Conservation (phyloP, 305 asterid genomes). For the Fraxinus angustifolia region DNA sequence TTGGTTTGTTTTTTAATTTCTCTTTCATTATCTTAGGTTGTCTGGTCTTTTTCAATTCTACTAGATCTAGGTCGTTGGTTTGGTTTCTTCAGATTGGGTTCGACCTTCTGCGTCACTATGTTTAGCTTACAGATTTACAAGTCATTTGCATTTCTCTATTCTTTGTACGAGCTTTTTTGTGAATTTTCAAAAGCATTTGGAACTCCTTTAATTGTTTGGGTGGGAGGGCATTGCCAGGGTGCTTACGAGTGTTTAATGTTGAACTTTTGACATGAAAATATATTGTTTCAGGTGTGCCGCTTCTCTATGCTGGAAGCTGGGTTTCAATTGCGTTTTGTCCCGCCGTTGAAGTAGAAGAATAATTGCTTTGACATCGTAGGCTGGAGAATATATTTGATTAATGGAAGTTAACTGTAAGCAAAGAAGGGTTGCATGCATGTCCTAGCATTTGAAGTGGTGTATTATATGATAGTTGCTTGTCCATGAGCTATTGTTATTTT, state of each 20-base stretch:
- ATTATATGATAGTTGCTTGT: constrained; percentile 7
- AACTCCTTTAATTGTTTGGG: constrained; percentile 24
- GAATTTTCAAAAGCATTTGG: constrained; percentile 30
- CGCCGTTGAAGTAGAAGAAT: constrained; percentile 15
- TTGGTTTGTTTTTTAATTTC: too few species aligned
- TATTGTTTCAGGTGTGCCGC: constrained; percentile 2
- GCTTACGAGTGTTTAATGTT: constrained; percentile 16
- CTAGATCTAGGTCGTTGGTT: too few species aligned
- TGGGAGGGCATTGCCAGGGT: constrained; percentile 21
- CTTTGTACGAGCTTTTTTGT: neutral
- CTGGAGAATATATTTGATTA: constrained; percentile 13
- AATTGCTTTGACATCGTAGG: constrained; percentile 12
- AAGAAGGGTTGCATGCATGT: constrained; percentile 6
- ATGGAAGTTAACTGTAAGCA: constrained; percentile 10
- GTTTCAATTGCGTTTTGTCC: constrained; percentile 19
- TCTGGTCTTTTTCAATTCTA: too few species aligned
- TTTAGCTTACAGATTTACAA: too few species aligned
- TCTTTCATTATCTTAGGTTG: too few species aligned
- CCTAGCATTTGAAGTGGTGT: constrained; percentile 17
- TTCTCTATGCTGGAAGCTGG: constrained; percentile 16
- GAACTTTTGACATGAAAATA: constrained; percentile 5
- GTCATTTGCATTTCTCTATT: too few species aligned
- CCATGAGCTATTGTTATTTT: constrained; percentile 6
- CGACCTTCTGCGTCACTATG: too few species aligned
- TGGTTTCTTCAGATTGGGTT: too few species aligned